Conservation (phyloP, 768 basidiomycete genomes). For the Naganishia vishniacii region DNA sequence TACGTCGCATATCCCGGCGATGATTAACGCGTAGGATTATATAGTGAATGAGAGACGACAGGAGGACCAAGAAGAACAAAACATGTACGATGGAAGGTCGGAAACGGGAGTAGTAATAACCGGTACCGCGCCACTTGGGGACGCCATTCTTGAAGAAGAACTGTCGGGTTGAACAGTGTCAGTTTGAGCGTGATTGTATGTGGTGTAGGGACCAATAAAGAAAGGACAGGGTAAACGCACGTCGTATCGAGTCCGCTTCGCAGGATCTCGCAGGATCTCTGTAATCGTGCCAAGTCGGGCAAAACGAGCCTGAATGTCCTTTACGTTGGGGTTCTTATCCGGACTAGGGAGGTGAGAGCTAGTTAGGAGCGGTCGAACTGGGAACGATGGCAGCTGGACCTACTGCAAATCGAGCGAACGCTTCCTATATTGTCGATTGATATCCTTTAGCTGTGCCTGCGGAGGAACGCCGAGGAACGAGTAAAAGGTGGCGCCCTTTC, state of each 20-base stretch:
- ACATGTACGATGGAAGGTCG: constrained; percentile 86
- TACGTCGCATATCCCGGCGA: constrained; percentile 63
- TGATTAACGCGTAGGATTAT: constrained; percentile 73
- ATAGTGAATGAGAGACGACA: constrained; percentile 78
- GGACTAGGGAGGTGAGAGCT: constrained; percentile 56
- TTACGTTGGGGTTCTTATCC: constrained; percentile 86
- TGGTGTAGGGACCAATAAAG: constrained; percentile 50
- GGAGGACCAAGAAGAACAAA: constrained; percentile 64
- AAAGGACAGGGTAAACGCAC: constrained; percentile 32
- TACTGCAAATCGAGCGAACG: constrained; percentile 86
- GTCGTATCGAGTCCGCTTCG: constrained; percentile 69
- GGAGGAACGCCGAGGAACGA: constrained; percentile 78
- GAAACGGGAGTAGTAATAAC: constrained; percentile 94
- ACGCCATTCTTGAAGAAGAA: constrained; percentile 95
- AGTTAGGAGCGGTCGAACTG: not conserved
- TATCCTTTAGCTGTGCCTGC: constrained; percentile 62
- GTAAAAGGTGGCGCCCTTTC: constrained; percentile 91
- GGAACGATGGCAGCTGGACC: constrained; percentile 54
- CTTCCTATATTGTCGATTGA: constrained; percentile 84
- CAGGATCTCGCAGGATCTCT: constrained; percentile 69
- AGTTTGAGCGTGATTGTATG: too few species aligned
- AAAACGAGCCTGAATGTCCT: constrained; percentile 78
- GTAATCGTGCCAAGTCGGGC: constrained; percentile 82
- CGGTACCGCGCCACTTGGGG: constrained; percentile 90
- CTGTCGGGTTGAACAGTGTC: constrained; percentile 34